A percentile compares a stretch with the other conserved stretches of the same genome.
Conservation (phyloP, 371 early-diverging fungal genomes). For the Mucor irregularis region DNA sequence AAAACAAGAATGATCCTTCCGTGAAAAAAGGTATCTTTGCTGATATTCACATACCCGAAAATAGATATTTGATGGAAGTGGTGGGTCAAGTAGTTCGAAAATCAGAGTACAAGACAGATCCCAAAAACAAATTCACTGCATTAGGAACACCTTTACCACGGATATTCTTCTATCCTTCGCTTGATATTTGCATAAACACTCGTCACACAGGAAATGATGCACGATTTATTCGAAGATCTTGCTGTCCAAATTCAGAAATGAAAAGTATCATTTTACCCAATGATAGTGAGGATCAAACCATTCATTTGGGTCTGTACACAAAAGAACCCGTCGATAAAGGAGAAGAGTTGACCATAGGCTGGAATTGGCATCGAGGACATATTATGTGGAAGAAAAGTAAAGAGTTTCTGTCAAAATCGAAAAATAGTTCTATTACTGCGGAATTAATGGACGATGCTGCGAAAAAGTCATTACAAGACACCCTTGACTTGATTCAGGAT, state of each 20-base stretch:
- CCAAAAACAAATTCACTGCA: constrained; percentile 59
- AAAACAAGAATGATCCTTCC: constrained; percentile 12
- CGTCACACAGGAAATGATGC: constrained; percentile 70
- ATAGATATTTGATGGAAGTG: constrained; percentile 71
- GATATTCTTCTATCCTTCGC: constrained; percentile 71
- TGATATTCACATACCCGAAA: constrained; percentile 54
- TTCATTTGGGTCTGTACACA: constrained; percentile 76
- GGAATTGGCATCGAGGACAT: constrained; percentile 73
- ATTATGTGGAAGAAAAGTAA: constrained; percentile 36
- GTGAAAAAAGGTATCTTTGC: constrained; percentile 70
- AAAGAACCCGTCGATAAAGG: constrained; percentile 56
- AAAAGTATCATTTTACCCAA: constrained; percentile 61
- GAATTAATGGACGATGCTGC: background rate
- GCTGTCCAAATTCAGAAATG: constrained; percentile 72
- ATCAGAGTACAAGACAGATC: constrained; percentile 62
- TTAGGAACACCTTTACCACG: constrained; percentile 67
- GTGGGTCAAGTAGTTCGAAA: constrained; percentile 73
- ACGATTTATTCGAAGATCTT: constrained; percentile 72
- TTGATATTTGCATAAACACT: constrained; percentile 78
- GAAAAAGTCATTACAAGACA: constrained; percentile 31
- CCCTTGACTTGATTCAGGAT: constrained; percentile 23
- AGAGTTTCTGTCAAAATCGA: constrained; percentile 25
- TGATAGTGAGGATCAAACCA: constrained; percentile 48
- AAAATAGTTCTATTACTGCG: too few relatives aligned
- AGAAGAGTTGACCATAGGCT: constrained; percentile 76